These are phyloP conservation scores for Lagerstroemia speciosa DNA, from an alignment of 345 rosid genomes.

Conservation along the genomic window DNA sequence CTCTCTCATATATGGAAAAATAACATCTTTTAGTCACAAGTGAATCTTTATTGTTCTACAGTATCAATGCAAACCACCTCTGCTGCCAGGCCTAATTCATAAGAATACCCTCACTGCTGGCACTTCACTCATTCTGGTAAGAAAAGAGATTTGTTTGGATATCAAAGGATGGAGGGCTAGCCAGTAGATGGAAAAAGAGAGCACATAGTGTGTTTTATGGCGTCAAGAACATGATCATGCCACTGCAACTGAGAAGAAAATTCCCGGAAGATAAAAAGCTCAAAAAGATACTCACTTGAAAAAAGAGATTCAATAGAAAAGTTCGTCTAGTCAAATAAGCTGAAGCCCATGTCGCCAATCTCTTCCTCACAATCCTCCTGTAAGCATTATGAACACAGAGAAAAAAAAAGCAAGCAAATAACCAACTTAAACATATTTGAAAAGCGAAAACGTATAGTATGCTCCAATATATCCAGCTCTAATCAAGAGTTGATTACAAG, in stretches of 20 bases:
- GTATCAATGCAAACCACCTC: no score
- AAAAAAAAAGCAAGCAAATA: background rate
- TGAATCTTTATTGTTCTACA: background rate
- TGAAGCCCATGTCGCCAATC: conserved; percentile 9
- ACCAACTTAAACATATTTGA: background rate
- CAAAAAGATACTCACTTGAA: background rate
- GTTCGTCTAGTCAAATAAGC: background rate
- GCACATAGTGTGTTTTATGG: background rate
- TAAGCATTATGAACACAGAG: background rate
- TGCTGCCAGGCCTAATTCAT: no score
- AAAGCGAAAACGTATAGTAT: no score
- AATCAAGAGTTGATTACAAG: background rate
- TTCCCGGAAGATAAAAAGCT: background rate
- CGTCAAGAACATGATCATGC: background rate
- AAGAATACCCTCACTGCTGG: no score
- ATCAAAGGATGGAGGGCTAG: background rate
- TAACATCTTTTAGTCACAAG: background rate
- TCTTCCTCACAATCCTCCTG: background rate
- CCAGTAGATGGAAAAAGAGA: background rate
- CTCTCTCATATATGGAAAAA: no score
- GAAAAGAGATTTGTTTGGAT: no score
- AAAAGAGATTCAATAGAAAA: background rate
- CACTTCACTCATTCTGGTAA: no score
- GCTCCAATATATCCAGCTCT: background rate
- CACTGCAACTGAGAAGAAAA: background rate